These are phyloP conservation scores for Cruciata laevipes DNA, from an alignment of 257 asterid genomes.

Conservation along the genomic window DNA sequence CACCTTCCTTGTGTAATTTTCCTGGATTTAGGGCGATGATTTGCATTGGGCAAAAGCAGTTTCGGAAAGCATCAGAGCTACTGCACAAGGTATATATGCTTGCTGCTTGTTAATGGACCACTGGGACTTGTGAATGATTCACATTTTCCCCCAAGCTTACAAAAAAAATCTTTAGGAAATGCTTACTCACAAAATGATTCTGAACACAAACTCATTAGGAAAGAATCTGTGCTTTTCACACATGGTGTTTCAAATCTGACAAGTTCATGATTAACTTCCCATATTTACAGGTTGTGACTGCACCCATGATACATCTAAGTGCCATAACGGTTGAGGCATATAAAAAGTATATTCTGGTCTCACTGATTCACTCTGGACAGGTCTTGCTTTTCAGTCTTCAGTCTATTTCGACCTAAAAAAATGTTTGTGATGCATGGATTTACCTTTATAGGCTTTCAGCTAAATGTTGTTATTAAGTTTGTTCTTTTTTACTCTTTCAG, in stretches of 20 bases:
- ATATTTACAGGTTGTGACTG: slow-evolving; percentile 75
- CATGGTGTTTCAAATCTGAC: slow-evolving; percentile 1
- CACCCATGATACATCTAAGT: slow-evolving; percentile 79
- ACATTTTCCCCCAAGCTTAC: neutral
- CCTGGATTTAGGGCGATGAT: slow-evolving; percentile 64
- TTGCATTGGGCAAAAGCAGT: slow-evolving; percentile 88
- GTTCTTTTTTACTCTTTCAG: slow-evolving; percentile 36
- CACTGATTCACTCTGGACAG: slow-evolving; percentile 91
- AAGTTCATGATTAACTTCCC: slow-evolving; percentile 7
- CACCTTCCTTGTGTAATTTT: slow-evolving; percentile 17
- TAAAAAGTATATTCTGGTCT: slow-evolving; percentile 80
- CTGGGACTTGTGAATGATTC: neutral
- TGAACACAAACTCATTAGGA: neutral
- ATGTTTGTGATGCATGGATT: neutral
- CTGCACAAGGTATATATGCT: slow-evolving; percentile 60
- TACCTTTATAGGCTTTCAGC: neutral
- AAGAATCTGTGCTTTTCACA: neutral
- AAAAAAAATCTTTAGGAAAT: neutral
- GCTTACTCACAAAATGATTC: neutral
- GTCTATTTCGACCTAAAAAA: neutral
- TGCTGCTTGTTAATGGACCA: slow-evolving; percentile 1
- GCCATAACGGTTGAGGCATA: slow-evolving; percentile 95
- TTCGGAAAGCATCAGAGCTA: slow-evolving; percentile 78
- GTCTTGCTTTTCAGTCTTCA: slow-evolving; percentile 27
- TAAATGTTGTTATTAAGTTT: neutral